Conservation (phyloP, 2,329 filamentous ascomycete genomes). For the Amylocarpus encephaloides region DNA sequence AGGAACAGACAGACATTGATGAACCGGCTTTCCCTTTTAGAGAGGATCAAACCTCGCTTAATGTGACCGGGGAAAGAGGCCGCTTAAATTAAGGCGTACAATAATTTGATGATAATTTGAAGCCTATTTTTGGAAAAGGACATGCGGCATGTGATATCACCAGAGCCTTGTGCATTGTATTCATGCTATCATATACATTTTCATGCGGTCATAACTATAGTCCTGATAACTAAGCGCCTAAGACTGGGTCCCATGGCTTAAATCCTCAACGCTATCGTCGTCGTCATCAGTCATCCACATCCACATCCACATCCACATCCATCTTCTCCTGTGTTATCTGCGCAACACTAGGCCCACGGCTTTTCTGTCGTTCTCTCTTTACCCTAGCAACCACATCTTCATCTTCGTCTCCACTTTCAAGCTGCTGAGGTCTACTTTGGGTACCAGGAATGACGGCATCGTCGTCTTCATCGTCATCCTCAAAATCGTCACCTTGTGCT, state of each 20-base stretch:
- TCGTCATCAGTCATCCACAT: background rate
- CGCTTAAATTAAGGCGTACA: no score
- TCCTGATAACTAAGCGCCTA: background rate
- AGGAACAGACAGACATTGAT: no score
- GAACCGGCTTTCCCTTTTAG: no score
- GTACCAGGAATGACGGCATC: constrained; percentile 20
- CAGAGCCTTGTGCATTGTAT: no score
- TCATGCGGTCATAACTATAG: background rate
- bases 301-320: background rate
- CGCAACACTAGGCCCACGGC: constrained; percentile 12
- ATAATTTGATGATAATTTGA: no score
- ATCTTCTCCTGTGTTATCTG: background rate
- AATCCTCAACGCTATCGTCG: background rate
- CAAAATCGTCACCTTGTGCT: constrained; percentile 38
- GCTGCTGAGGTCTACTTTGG: constrained; percentile 14
- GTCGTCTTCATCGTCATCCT: constrained; percentile 36
- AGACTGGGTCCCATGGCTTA: background rate
- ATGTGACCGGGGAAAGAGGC: no score
- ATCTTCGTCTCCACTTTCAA: constrained; percentile 17
- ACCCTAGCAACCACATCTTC: constrained; percentile 9
- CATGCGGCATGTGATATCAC: no score
- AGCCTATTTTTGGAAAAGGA: no score
- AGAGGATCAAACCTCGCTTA: no score
- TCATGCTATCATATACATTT: no score
- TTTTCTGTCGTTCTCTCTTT: constrained; percentile 16